Evolutionary conservation across 2,329 filamentous ascomycete genomes (phyloP), one percentile per base, ranked within the genome.

Genomic region (Paramyrothecium sp.): DNA sequence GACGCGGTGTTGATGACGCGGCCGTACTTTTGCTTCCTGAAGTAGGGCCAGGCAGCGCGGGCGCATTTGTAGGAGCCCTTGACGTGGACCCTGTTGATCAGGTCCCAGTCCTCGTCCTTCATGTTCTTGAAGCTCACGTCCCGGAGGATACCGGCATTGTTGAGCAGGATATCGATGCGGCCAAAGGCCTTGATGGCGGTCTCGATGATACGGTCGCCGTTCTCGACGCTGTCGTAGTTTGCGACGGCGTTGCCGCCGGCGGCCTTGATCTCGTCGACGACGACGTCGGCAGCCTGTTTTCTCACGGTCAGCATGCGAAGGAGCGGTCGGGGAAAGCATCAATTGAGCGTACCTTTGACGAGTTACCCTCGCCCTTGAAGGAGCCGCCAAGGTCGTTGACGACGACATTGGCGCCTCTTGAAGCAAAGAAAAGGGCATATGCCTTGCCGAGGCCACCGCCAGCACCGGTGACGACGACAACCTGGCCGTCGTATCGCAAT

Each of bases 121-220:
- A 98, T 96, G 79, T 98, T 98, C 85, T 97, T 97, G 82, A 99
- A 98, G 83, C 91, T 94, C 71, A 98, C 76, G 78, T 98, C 93
- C 60, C 94, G 89, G 59, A 97, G 83, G 71, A 98, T 98, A 70
- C 95, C 94, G 60, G 95, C 95, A 73, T 98, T 99, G 84, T 99
- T 99, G 78, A 99, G 89, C 68, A 99, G 88, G 63, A 99, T 81
- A 75, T 99, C 94, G 76, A 99, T 86, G 69, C 94, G 91, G 65
- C 94, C 91, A 71, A 88, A 95, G 56, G 80, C 81, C 75, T 91
- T 80, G 72, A 95, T 90, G 67, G 91, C 91, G 22, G 90, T 93
- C 64, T 94, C 88, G 78, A 99, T 96, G 75, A 99, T 98, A 76
- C 85, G 89, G 60, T 98, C 94, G 69, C 95, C 95, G 69, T 94